phyloP scores from a whole-genome alignment of 2,329 filamentous ascomycete genomes.

The Niveomyces coronatus region DNA sequence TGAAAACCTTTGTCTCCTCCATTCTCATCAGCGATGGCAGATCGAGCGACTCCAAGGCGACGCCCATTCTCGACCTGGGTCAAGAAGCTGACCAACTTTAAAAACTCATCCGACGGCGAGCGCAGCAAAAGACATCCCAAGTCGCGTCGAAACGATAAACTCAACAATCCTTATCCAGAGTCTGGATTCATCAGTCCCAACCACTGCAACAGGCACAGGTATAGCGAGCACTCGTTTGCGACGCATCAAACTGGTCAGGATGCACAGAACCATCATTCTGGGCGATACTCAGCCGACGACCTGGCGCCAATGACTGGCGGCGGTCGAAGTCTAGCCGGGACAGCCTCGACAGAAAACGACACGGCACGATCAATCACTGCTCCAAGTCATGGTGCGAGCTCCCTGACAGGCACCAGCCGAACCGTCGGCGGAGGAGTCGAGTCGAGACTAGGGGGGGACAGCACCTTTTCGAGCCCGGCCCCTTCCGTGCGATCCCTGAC shows the following conservation, averaged over 20 bases:
- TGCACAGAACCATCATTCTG: constrained; percentile 46
- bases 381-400: constrained; percentile 60
- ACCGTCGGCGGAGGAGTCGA: constrained; percentile 58
- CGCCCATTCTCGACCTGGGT: constrained; percentile 89
- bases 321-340: constrained; percentile 65
- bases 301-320: constrained; percentile 48
- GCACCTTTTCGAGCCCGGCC: constrained; percentile 73
- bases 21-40: constrained; percentile 36
- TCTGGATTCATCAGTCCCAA: constrained; percentile 48
- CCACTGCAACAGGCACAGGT: constrained; percentile 14
- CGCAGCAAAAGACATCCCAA: constrained; percentile 31
- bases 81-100: constrained; percentile 85
- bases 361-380: constrained; percentile 63
- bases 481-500: constrained; percentile 72
- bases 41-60: constrained; percentile 57
- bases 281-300: constrained; percentile 50
- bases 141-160: constrained; percentile 48
- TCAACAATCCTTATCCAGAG: constrained; percentile 88
- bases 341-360: constrained; percentile 74
- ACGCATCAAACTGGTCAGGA: constrained; percentile 45
- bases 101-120: constrained; percentile 55
- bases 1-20: constrained; percentile 10
- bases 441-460: constrained; percentile 58
- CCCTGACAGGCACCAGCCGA: constrained; percentile 61
- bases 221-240: constrained; percentile 44